These are phyloP conservation scores for Collybia sordida DNA, from an alignment of 768 basidiomycete species.

Conservation along the genomic window DNA sequence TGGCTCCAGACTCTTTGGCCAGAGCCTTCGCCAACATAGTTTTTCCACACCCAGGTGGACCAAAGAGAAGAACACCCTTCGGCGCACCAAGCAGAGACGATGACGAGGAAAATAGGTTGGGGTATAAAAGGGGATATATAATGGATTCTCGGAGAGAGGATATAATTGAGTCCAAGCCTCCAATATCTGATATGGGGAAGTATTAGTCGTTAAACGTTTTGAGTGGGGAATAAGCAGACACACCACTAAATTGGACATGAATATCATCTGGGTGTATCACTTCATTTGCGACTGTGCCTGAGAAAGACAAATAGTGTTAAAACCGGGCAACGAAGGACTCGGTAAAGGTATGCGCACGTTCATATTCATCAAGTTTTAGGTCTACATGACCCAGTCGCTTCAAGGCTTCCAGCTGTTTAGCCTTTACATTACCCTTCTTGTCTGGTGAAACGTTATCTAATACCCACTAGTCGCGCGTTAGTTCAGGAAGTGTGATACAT, in stretches of 20 bases:
- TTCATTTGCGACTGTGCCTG: conserved; percentile 87
- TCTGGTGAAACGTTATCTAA: conserved; percentile 51
- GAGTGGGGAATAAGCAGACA: conserved; percentile 11
- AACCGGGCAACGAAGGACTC: not conserved
- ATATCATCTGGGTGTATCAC: conserved; percentile 94
- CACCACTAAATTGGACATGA: conserved; percentile 70
- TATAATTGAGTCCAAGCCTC: conserved; percentile 90
- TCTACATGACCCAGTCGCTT: conserved; percentile 69
- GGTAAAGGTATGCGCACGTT: conserved; percentile 51
- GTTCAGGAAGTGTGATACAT: not conserved
- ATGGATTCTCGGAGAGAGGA: conserved; percentile 90
- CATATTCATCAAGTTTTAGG: conserved; percentile 87
- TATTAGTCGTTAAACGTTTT: conserved; percentile 8
- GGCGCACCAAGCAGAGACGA: conserved; percentile 87
- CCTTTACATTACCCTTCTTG: conserved; percentile 60
- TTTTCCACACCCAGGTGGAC: conserved; percentile 98
- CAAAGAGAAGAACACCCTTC: conserved; percentile 93
- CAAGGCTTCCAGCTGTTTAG: conserved; percentile 69
- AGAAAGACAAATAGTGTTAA: conserved; percentile 5
- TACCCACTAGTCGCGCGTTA: conserved; percentile 52
- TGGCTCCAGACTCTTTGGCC: conserved; percentile 95
- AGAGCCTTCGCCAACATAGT: conserved; percentile 99
- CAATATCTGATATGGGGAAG: conserved; percentile 61
- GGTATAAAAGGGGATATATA: conserved; percentile 92
- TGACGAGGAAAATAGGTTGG: conserved; percentile 79